Base-by-base conservation (phyloP, 306 rosid species). In the Trifolium repens region DNA sequence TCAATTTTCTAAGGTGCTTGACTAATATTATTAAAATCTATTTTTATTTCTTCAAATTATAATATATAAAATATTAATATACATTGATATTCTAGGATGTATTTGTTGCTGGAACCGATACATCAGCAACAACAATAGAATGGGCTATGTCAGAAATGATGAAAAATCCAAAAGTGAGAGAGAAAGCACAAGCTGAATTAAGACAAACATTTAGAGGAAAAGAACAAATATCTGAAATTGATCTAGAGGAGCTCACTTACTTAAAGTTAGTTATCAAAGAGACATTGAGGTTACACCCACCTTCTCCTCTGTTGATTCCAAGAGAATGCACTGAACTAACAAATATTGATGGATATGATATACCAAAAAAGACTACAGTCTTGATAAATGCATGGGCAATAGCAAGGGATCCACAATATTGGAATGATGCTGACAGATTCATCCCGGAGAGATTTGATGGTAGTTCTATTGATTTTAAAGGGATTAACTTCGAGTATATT, bases 341-440 rank as follows among this genome's bases (percentile, higher is more conserved):
- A 15, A 55, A 22, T 1, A 55, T 55, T 8, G 15, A 22, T 8
- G 34, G 34, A 2, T 55, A 55, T 22, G 62, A 55, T 3, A 22
- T 55, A 8, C 62, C 15, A 22, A 55, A 19, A 55, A 55, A 13
- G 9, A 65, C 71, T 5, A 65, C 22, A 12, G 71, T 66, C 0
- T 11, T 66, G 17, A 19, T 66, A 11, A 66, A 66, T 66, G 54
- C 13, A 0, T 66, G 71, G 71, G 71, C 71, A 1, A 19, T 65
- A n/a, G 53, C 17, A 39, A 85, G 88, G 60, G 88, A 85, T 54
- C 77, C 84, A 0, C 1, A 55, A 47, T 70, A 49, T 71, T 78
- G 77, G 81, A 3, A 0, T 22, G 77, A 70, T 22, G 44, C 66
- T 37, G 77, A 78, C 4, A 61, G 0, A 1, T 78, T 66, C 22